A percentile compares a stretch with the other conserved stretches of the same genome.
Conservation (phyloP, 177 flowering plant species). For the Vitis hybrid region DNA sequence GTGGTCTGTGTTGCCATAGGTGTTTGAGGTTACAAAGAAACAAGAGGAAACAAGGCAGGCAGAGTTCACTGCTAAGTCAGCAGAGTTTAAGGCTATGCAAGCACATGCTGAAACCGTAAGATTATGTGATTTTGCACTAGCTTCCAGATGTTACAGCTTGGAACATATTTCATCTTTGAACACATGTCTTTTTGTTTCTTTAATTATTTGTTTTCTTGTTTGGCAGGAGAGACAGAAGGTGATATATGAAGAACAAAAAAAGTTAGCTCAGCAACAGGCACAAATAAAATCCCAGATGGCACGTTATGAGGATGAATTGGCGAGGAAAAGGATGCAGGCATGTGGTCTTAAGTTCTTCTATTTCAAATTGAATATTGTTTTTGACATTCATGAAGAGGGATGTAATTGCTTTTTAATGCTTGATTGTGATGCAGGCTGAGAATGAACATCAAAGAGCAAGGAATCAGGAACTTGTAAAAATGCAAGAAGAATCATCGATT, state of each 20-base stretch:
- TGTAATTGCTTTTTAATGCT: conserved; percentile 6
- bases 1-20: conserved; percentile 33
- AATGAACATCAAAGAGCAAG: conserved; percentile 78
- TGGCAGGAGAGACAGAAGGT: conserved; percentile 86
- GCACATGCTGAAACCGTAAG: conserved; percentile 81
- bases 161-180: conserved; percentile 1
- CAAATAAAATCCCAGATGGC: conserved; percentile 87
- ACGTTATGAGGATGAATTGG: conserved; percentile 89
- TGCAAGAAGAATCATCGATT: conserved; percentile 90
- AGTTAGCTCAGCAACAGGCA: conserved; percentile 80
- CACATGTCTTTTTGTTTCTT: background rate
- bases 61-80: conserved; percentile 49
- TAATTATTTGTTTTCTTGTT: conserved; percentile 7
- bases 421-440: conserved; percentile 57
- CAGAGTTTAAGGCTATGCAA: conserved; percentile 72
- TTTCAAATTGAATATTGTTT: background rate
- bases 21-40: conserved; percentile 70
- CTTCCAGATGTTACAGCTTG: background rate
- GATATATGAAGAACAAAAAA: conserved; percentile 84
- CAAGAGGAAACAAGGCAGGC: conserved; percentile 84
- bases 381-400: background rate
- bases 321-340: conserved; percentile 96
- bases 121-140: background rate
- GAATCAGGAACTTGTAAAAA: conserved; percentile 88
- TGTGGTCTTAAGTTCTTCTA: conserved; percentile 8